Evolutionary conservation across 139 green algal genomes (phyloP).

Genomic region (Chlamydomonas urium): DNA sequence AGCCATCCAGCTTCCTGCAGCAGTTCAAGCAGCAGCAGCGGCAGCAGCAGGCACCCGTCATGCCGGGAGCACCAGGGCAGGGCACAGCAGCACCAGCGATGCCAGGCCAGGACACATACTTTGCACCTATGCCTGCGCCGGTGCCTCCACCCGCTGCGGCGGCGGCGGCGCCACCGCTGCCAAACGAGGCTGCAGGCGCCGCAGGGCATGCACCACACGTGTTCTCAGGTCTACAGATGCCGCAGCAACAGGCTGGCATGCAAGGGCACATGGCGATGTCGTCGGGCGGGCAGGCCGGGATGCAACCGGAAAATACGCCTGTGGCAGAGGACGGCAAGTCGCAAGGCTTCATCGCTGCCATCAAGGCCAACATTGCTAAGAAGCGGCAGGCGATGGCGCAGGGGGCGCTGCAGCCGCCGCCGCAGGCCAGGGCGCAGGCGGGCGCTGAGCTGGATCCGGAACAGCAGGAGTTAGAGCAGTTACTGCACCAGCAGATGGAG

Average conservation of each 20-base stretch:
- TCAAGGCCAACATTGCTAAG: not conserved
- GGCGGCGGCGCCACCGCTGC: not conserved
- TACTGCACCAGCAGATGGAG: conserved; percentile 2
- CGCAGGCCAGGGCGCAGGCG: not conserved
- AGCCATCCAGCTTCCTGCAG: not conserved
- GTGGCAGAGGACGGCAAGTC: not conserved
- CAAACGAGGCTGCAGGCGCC: no score
- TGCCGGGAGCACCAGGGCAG: not conserved
- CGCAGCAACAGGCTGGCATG: no score
- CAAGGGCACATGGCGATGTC: no score
- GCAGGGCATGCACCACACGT: no score
- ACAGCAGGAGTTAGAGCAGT: not conserved
- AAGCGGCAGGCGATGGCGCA: not conserved
- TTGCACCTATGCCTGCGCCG: not conserved
- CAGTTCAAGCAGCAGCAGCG: not conserved
- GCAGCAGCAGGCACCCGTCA: not conserved
- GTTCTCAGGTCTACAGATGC: no score
- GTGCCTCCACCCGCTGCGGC: not conserved
- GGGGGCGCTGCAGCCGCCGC: not conserved
- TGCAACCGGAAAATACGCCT: no score
- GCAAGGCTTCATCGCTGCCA: not conserved
- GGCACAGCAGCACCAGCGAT: not conserved
- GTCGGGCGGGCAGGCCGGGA: no score
- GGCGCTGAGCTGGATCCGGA: not conserved
- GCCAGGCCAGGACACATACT: no score